Evolutionary conservation across 805 yeast species (phyloP), one percentile per base, ranked within the genome.

Genomic region (Ogataea salicorniae): DNA sequence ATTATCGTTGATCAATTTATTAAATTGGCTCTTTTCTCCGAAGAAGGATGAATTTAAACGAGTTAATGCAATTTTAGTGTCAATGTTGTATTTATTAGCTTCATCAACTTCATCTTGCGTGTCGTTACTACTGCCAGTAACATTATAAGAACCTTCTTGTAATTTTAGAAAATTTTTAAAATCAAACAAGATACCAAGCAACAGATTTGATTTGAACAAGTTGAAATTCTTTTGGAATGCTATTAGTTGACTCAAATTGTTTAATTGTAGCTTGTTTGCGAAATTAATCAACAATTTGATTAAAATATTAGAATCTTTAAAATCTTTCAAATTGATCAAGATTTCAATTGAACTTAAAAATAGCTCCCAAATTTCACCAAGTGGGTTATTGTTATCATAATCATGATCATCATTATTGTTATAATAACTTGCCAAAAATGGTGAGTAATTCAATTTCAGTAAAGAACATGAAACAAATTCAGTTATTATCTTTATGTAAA

Each of bases 401-500:
- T 20, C 4, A 20, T 20, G 20, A 20, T 20, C 20, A 20, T 20
- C 20, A 11, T 36, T 14, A n/a, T 43, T 39, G 11, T 4, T 2
- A 26, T 26, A 6, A 26, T 9, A 26, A 5, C 29, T 26, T 26
- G 29, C 29, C 29, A 26, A 26, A 17, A 45, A 34, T 18, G 56
- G 56, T 13, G 52, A 48, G 34, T 50, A 50, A 2, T 35, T 20
- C 29, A 57, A 34, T 43, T 55, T 55, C 7, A 52, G 34, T 18
- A 48, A 36, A 5, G 49, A 31, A 4, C 52, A 39, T 15, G 52
- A 42, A 6, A 55, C 43, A 42, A 61, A 56, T 45, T 62, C 64
- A 13, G 60, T 39, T n/a, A 50, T 46, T 8, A 58, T 49, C 42
- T 62, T 55, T 20, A 60, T 37, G 18, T 45, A 52, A 8, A 59